A percentile compares a stretch with the other conserved stretches of the same genome.
Evolutionary conservation across 805 yeast genomes (phyloP).

Genomic region (Saccharomycopsis amapae): DNA sequence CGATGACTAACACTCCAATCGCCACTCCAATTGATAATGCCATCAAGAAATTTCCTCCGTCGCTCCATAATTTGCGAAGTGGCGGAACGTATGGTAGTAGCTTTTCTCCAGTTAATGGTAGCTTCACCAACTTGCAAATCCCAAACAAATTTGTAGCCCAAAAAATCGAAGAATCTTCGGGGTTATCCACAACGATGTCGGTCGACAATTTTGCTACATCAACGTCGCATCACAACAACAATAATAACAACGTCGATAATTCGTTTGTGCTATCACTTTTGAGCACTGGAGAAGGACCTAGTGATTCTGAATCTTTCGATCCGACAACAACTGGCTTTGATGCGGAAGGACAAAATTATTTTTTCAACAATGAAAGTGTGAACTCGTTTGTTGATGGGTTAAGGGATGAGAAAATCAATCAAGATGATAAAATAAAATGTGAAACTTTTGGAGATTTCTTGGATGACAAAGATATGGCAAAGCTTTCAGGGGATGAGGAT

Average conservation of each 20-base stretch:
- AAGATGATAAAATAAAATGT: too few species aligned
- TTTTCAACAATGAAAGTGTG: slow-evolving; percentile 13
- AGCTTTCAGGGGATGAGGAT: too few species aligned
- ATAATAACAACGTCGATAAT: not conserved
- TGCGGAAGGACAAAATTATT: too few species aligned
- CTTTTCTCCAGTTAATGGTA: slow-evolving; percentile 12
- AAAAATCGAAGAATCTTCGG: slow-evolving; percentile 1
- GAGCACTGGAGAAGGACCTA: slow-evolving; percentile 3
- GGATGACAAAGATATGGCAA: too few species aligned
- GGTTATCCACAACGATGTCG: too few species aligned
- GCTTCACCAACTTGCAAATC: not conserved
- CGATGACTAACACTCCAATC: too few species aligned
- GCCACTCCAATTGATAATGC: too few species aligned
- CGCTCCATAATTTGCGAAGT: too few species aligned
- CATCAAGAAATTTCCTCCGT: too few species aligned
- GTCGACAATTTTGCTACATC: too few species aligned
- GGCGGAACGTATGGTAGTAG: slow-evolving; percentile 10
- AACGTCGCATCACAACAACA: not conserved
- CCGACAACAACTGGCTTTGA: not conserved
- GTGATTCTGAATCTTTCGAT: slow-evolving; percentile 2
- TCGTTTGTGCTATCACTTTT: slow-evolving; percentile 4
- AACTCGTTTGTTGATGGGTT: slow-evolving; percentile 4
- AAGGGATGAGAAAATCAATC: not conserved
- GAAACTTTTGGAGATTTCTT: too few species aligned
- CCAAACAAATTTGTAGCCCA: slow-evolving; percentile 13